Base-by-base conservation (phyloP, 1,284 basidiomycete species). In the Tilletia horrida region DNA sequence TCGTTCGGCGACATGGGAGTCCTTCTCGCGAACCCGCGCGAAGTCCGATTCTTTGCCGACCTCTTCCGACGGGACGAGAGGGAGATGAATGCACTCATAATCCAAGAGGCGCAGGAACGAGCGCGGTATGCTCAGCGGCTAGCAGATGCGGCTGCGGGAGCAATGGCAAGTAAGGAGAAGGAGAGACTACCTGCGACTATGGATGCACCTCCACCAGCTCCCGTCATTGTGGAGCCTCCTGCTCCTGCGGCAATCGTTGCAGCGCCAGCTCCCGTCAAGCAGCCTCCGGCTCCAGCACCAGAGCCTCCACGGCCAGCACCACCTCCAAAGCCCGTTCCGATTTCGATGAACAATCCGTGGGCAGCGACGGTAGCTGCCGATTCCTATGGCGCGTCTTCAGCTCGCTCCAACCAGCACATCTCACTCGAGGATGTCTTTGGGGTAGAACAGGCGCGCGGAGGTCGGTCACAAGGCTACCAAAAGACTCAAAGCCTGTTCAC, bases 1-100 rank as follows among this genome's bases (percentile, higher is more conserved):
- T 16, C 23, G 23, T 52, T 52, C 43, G 76, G 73, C 27, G 77
- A 81, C 44, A 74, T 77, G 76, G 79, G 80, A 44, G 79, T 81
- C n/a, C 68, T 81, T 23, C 70, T 80, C 6, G 70, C 74, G 9
- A 70, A 77, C 40, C 64, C 50, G 1, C 40, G 61, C 21, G 68
- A 69, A 40, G 65, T 69, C 21, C 65, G 68, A 16, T 69, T 66
- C 50, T 69, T 62, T 50, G 65, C 61, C 29, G 50, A 50, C 8
- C 35, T 69, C n/a, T 69, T 69, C 43, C 59, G 68, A 3, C 65
- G 65, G 3, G 59, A 57, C 27, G 59, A 66, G 18, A 48, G 67
- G 14, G 68, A 69, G 29, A 66, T 69, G 31, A 69, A 69, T 44
- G 47, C 62, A 9, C 40, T 52, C 31, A 62, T 69, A 0, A 47